phyloP scores from a whole-genome alignment of 2,329 filamentous ascomycete species.

The Epichloe uncinata region DNA sequence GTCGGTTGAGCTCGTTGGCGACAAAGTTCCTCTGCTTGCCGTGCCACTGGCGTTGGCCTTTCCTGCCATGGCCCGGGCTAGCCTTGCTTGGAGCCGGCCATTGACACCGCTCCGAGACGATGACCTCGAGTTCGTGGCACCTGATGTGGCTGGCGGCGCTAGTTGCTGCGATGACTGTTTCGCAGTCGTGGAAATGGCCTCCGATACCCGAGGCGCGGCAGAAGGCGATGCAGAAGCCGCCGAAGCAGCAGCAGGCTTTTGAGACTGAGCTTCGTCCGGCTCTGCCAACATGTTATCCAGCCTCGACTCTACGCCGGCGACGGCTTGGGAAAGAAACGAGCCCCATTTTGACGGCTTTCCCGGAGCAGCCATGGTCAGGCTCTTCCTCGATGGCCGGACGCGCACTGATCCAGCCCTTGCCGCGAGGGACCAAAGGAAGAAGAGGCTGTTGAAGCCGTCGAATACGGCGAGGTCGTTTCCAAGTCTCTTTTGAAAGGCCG shows the following conservation, averaged over 20 bases:
- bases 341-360: conserved; percentile 51
- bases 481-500: too few species aligned
- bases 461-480: too few species aligned
- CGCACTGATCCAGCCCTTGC: neutral
- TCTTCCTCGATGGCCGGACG: conserved; percentile 2
- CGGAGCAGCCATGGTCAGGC: conserved; percentile 31
- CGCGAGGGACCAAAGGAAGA: neutral
- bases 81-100: conserved; percentile 75
- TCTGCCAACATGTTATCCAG: conserved; percentile 87
- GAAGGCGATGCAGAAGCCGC: conserved; percentile 1
- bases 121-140: conserved; percentile 40
- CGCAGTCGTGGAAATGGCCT: conserved; percentile 5
- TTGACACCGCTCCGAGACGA: conserved; percentile 52
- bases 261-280: conserved; percentile 37
- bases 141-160: conserved; percentile 20
- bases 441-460: neutral
- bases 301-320: conserved; percentile 85
- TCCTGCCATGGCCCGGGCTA: conserved; percentile 76
- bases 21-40: conserved; percentile 30
- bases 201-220: neutral
- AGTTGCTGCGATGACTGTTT: conserved; percentile 7
- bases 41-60: conserved; percentile 32
- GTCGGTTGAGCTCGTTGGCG: conserved; percentile 26
- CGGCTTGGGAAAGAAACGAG: conserved; percentile 73
- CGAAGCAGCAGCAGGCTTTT: conserved; percentile 7